phyloP scores from a whole-genome alignment of 306 rosid genomes.

The Prunus mira region DNA sequence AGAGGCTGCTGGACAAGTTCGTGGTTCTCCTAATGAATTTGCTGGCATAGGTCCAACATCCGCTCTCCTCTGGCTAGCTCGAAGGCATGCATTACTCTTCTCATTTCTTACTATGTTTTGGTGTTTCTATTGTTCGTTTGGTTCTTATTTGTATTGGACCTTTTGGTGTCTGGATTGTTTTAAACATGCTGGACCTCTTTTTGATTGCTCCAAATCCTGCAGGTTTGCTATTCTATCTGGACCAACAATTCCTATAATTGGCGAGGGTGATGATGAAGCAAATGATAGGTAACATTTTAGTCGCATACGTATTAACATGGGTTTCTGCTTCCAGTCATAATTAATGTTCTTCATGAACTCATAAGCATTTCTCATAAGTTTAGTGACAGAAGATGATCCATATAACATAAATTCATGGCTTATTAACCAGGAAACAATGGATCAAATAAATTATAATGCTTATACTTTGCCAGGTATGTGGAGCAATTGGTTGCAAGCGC shows the following conservation, averaged over 20 bases:
- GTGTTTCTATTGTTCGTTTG: not conserved
- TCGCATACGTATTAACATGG: slow-evolving; percentile 4
- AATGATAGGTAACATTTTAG: slow-evolving; percentile 72
- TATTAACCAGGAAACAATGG: not conserved
- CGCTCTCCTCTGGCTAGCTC: slow-evolving; percentile 94
- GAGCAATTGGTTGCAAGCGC: slow-evolving; percentile 96
- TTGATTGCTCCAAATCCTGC: slow-evolving; percentile 39
- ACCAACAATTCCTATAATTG: slow-evolving; percentile 96
- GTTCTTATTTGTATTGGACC: slow-evolving; percentile 4
- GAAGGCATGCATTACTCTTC: slow-evolving; percentile 54
- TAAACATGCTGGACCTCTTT: slow-evolving; percentile 26
- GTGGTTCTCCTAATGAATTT: slow-evolving; percentile 98
- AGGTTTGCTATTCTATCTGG: slow-evolving; percentile 96
- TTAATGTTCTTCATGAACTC: slow-evolving; percentile 13
- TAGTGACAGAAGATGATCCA: not conserved
- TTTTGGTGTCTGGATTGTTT: slow-evolving; percentile 9
- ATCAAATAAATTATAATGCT: not conserved
- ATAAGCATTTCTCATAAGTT: not conserved
- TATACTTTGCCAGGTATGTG: slow-evolving; percentile 58
- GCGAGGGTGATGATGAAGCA: slow-evolving; percentile 94
- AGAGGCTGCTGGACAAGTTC: slow-evolving; percentile 99
- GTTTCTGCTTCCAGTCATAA: slow-evolving; percentile 5
- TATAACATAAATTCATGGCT: not conserved
- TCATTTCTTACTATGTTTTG: slow-evolving; percentile 11
- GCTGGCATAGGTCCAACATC: slow-evolving; percentile 96